Base-by-base conservation (phyloP, 257 asterid genomes). In the Avicennia marina region DNA sequence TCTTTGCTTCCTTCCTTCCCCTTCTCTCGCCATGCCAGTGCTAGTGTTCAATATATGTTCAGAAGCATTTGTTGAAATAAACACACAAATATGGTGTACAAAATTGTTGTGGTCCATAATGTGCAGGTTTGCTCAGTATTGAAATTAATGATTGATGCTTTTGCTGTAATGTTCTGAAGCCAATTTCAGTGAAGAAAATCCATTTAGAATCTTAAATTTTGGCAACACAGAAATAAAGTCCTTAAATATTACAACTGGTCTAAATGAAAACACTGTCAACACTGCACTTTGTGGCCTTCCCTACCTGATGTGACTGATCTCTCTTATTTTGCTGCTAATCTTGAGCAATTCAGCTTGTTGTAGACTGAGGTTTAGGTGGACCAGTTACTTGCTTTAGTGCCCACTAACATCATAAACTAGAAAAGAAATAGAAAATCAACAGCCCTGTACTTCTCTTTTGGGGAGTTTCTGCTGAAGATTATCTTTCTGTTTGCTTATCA, bases 1-100 rank as follows among this genome's bases (percentile, higher is more conserved):
- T 58, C 49, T 26, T 46, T 53, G 59, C 54, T 24, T 70, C 54
- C 58, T 53, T 55, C 16, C 26, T 2, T 11, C 34, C 64, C 12
- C 58, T 29, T 17, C 21, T 53, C 42, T 26, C 24, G 16, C 22
- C 41, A n/a, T n/a, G n/a, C n/a, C n/a, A n/a, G n/a, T n/a, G 10
- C 27, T 67, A 11, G 33, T 67, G 39, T 56, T 64, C 7, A 21
- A 44, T 25, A 6, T 34, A 9, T 15, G 34, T 52, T 25, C 2
- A 3, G 52, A 17, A 36, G 26, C 8, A 34, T 9, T 13, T 13
- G 3, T 9, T 29, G 26, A 26, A 40, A 0, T 32, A 49, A 17
- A 4, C n/a, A 45, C 46, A n/a, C n/a, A n/a, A n/a, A n/a, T n/a
- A n/a, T n/a, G n/a, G n/a, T n/a, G n/a, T n/a, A n/a, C n/a, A n/a